A percentile compares a stretch with the other conserved stretches of the same genome.
phyloP scores from a whole-genome alignment of 2,329 filamentous ascomycete species.

The Xylariaceae sp. region DNA sequence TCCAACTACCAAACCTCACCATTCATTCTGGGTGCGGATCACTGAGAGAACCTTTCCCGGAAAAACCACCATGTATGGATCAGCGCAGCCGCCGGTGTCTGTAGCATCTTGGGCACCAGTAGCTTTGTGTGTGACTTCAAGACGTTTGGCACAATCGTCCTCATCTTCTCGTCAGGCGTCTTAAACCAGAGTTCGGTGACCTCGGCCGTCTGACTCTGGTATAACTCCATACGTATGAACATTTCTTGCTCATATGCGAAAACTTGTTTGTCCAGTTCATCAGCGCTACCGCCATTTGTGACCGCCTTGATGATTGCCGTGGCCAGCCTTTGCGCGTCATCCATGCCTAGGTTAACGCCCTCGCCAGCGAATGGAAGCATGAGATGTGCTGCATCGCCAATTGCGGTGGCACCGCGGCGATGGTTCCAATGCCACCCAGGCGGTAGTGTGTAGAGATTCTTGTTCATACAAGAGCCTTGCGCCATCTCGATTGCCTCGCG shows the following conservation, averaged over 20 bases:
- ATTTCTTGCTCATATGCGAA: slow-evolving; percentile 36
- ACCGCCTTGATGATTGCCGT: slow-evolving; percentile 35
- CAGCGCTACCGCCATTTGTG: slow-evolving; percentile 18
- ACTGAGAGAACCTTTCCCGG: not conserved
- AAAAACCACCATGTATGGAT: slow-evolving; percentile 19
- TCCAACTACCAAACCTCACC: not conserved
- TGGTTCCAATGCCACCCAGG: slow-evolving; percentile 46
- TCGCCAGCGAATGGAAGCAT: slow-evolving; percentile 57
- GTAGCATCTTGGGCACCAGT: slow-evolving; percentile 7
- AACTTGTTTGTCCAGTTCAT: slow-evolving; percentile 33
- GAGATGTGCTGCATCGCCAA: slow-evolving; percentile 59
- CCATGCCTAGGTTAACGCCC: slow-evolving; percentile 55
- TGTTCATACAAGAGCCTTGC: slow-evolving; percentile 35
- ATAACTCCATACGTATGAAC: slow-evolving; percentile 34
- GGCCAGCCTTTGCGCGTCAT: slow-evolving; percentile 49
- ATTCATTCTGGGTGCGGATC: not conserved
- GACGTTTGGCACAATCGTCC: slow-evolving; percentile 16
- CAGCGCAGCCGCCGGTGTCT: slow-evolving; percentile 12
- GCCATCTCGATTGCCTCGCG: slow-evolving; percentile 39
- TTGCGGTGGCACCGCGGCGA: slow-evolving; percentile 45
- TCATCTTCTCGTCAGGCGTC: slow-evolving; percentile 26
- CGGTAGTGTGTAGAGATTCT: slow-evolving; percentile 52
- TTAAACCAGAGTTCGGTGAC: slow-evolving; percentile 45
- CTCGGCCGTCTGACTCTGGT: slow-evolving; percentile 42
- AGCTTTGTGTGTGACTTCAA: slow-evolving; percentile 11